These are phyloP conservation scores for Acephala macrosclerotiorum DNA, from an alignment of 2,329 filamentous ascomycete genomes.

Conservation along the genomic window DNA sequence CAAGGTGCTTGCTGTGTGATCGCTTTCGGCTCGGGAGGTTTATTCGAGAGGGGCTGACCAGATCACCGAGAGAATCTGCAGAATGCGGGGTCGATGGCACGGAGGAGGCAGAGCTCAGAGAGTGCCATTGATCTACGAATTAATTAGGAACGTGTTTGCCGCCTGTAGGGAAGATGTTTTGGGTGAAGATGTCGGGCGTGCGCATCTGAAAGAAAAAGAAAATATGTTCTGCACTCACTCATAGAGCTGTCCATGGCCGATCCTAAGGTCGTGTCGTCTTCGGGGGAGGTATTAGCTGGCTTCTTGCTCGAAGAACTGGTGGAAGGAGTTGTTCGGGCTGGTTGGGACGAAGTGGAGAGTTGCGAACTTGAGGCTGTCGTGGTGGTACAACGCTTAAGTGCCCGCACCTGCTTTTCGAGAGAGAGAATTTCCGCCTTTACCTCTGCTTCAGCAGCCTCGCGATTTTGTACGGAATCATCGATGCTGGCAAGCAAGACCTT, in stretches of 20 bases:
- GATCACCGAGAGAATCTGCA: conserved; percentile 25
- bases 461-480: conserved; percentile 37
- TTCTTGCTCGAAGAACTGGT: conserved; percentile 2
- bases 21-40: conserved; percentile 41
- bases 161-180: too few species aligned
- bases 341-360: conserved; percentile 10
- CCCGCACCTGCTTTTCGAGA: conserved; percentile 41
- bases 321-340: neutral
- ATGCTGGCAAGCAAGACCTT: conserved; percentile 53
- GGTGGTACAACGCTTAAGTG: conserved; percentile 21
- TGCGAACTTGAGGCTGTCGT: conserved; percentile 22
- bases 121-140: conserved; percentile 1
- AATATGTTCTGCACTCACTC: conserved; percentile 10
- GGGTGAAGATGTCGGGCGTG: neutral
- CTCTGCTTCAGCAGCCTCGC: conserved; percentile 39
- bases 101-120: neutral
- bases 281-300: neutral
- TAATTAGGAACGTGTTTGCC: neutral
- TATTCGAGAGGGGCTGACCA: conserved; percentile 29
- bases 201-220: neutral
- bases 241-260: conserved; percentile 12
- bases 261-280: neutral
- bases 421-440: conserved; percentile 41
- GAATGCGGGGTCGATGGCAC: conserved; percentile 36
- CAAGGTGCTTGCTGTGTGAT: conserved; percentile 39